These are phyloP conservation scores for Panicum hallii DNA, from an alignment of 202 grass and related monocot genomes.

Conservation along the genomic window DNA sequence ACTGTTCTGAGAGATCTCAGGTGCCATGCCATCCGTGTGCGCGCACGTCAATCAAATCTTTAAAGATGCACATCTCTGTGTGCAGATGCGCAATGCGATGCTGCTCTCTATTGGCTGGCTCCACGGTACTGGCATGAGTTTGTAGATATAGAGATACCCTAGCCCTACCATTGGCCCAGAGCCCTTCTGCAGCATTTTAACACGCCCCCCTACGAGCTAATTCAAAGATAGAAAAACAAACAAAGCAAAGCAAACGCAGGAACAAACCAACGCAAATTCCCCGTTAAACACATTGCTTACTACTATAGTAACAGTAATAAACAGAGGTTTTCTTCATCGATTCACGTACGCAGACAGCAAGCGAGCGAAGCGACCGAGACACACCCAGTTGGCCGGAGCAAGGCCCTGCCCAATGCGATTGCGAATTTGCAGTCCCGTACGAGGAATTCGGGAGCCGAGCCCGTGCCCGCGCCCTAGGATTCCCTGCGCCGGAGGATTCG, in stretches of 20 bases:
- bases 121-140: neutral
- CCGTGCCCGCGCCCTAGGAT: conserved; percentile 28
- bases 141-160: conserved; percentile 36
- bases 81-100: neutral
- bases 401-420: neutral
- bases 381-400: neutral
- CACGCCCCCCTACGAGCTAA: neutral
- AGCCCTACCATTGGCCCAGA: neutral
- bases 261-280: too few species aligned
- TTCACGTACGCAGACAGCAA: neutral
- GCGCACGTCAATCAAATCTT: conserved; percentile 8
- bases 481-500: conserved; percentile 1
- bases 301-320: neutral
- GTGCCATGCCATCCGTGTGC: conserved; percentile 25
- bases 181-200: neutral
- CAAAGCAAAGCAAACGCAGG: neutral
- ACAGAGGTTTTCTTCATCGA: neutral
- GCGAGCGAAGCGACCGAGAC: neutral
- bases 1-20: conserved; percentile 27
- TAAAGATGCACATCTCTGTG: neutral
- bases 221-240: neutral
- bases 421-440: neutral
- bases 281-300: too few species aligned
- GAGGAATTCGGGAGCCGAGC: neutral
- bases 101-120: neutral